Conservation (phyloP, 2,329 filamentous ascomycete genomes). For the Gnomoniopsis sp. region DNA sequence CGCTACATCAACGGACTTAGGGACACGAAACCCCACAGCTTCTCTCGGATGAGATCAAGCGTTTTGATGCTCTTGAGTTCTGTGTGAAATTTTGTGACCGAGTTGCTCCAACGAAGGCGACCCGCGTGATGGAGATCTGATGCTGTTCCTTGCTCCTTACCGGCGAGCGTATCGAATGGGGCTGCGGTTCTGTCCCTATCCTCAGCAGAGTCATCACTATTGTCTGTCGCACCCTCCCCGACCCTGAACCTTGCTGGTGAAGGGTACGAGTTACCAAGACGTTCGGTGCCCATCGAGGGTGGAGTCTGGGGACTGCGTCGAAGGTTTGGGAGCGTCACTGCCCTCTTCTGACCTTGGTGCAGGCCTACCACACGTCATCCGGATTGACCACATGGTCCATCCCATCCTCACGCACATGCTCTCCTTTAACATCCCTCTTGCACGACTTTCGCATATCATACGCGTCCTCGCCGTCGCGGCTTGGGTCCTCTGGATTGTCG, state of each 20-base stretch:
- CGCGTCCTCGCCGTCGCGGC: constrained; percentile 72
- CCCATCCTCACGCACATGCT: constrained; percentile 78
- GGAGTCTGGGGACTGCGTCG: background rate
- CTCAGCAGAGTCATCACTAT: background rate
- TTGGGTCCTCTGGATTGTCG: constrained; percentile 69
- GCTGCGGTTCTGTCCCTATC: background rate
- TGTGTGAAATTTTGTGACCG: background rate
- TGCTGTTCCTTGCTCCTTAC: background rate
- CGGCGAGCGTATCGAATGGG: background rate
- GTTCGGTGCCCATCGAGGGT: background rate
- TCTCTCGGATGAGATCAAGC: too few relatives aligned
- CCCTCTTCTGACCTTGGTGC: background rate
- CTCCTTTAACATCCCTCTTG: constrained; percentile 70
- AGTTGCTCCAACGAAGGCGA: background rate
- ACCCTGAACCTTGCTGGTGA: too few relatives aligned
- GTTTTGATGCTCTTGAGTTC: too few relatives aligned
- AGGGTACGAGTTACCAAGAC: background rate
- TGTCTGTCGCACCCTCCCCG: too few relatives aligned
- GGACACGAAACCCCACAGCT: too few relatives aligned
- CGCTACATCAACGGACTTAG: too few relatives aligned
- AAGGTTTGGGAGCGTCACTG: background rate
- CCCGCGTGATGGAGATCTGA: background rate
- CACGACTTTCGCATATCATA: constrained; percentile 96
- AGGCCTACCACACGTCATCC: constrained; percentile 75
- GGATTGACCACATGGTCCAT: constrained; percentile 75